A percentile compares a stretch with the other conserved stretches of the same genome.
These are phyloP conservation scores for Dryadomyces quercus-mongolicae DNA, from an alignment of 2,329 filamentous ascomycete genomes.

Conservation along the genomic window DNA sequence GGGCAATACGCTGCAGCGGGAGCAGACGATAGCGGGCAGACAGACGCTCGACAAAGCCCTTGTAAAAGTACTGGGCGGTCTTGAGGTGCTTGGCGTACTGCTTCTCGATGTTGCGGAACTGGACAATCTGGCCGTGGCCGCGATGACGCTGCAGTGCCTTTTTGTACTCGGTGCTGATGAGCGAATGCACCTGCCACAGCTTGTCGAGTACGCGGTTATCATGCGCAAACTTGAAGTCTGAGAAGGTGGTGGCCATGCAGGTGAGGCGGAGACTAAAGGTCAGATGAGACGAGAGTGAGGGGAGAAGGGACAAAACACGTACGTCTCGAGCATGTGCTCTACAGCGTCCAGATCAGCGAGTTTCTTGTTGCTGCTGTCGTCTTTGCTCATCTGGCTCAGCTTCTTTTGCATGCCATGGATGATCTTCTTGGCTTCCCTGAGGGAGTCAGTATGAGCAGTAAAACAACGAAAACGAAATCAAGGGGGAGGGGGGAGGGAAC, in stretches of 20 bases:
- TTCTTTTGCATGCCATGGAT: conserved; percentile 11
- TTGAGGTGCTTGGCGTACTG: conserved; percentile 78
- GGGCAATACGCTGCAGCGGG: conserved; percentile 28
- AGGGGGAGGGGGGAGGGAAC: background rate
- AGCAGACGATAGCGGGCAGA: conserved; percentile 41
- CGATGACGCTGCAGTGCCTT: conserved; percentile 49
- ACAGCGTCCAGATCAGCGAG: conserved; percentile 11
- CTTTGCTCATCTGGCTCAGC: conserved; percentile 13
- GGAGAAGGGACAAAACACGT: background rate
- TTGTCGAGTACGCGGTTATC: conserved; percentile 52
- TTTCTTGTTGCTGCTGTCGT: conserved; percentile 11
- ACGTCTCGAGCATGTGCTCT: conserved; percentile 10
- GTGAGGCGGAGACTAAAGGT: conserved; percentile 52
- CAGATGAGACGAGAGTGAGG: background rate
- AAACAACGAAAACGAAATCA: background rate
- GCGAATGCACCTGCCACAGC: conserved; percentile 69
- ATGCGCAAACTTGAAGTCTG: conserved; percentile 55
- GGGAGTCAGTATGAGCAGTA: background rate
- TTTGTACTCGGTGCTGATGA: conserved; percentile 69
- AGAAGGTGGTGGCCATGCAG: conserved; percentile 61
- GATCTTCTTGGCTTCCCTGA: conserved; percentile 12
- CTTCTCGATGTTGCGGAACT: conserved; percentile 68
- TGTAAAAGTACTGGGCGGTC: conserved; percentile 79
- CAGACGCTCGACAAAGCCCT: conserved; percentile 69
- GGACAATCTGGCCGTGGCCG: conserved; percentile 39